Evolutionary conservation across 371 early-diverging fungal species (phyloP), one percentile per base, ranked within the genome.

Genomic region (Mucor plumbeus): DNA sequence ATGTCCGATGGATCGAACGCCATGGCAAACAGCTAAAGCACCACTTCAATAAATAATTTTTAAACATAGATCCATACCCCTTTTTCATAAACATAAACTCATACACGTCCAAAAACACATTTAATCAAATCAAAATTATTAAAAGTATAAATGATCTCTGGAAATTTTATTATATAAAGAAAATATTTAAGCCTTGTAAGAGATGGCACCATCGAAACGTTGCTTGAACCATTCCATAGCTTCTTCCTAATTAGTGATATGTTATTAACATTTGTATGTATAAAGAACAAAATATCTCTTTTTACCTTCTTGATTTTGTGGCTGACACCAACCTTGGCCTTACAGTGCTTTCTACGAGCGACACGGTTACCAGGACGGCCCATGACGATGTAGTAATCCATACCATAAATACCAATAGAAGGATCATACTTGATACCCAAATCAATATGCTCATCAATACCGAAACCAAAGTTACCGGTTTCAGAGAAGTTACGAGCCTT

Each of bases 371-470:
- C 99, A 62, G 98, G 97, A 82, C 99, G 96, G 68, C 95, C 94
- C 91, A 99, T 93, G 85, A 97, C 96, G 76, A 99, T 94, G 88
- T 91, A 95, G 86, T 97, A 98, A 87, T 98, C 97, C 96, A 99
- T 94, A 78, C 96, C 97, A 85, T 96, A 97, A 77, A 96, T 96
- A 89, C 99, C 98, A 78, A 99, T 98, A 84, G 91, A 89, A 56
- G 99, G 99, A 87, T 99, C 99, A 90, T 99, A 99, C 93, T 99
- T 99, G 90, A 99, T 99, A 76, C 99, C 99, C 80, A 99, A 90
- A 88, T 99, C 99, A 73, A 99, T 99, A 91, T 99, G 99, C 90
- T 99, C 99, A 78, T 98, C 93, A 88, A 99, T 95, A 94, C 99
- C 99, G 90, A 99, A 99, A 75, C 99, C 99, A 80, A 99, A 99